Percentiles rank a stretch among this genome's conserved stretches.
Evolutionary conservation across 768 basidiomycete genomes (phyloP).

Genomic region (Phlegmacium glaucopus): DNA sequence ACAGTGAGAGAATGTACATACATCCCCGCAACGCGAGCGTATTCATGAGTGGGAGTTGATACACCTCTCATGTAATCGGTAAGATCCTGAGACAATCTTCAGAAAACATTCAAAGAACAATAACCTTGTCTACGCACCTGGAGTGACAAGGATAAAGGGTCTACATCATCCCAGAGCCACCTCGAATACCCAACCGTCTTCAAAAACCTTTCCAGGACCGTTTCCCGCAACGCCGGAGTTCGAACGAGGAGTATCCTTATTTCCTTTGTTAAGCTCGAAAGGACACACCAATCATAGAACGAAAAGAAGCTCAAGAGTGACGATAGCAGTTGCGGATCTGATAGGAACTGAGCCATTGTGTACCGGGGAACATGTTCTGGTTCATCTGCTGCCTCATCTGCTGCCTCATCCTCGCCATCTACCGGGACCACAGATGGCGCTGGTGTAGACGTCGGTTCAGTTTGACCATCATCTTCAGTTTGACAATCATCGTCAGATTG

Average conservation of each 20-base stretch:
- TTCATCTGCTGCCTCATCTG: slow-evolving; percentile 4
- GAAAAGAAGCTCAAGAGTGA: slow-evolving; percentile 55
- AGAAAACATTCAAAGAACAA: slow-evolving; percentile 4
- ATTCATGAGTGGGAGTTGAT: slow-evolving; percentile 71
- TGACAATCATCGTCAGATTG: slow-evolving; percentile 15
- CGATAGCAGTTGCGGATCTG: slow-evolving; percentile 48
- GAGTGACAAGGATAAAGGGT: slow-evolving; percentile 61
- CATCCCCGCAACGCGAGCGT: slow-evolving; percentile 53
- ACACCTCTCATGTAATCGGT: slow-evolving; percentile 79
- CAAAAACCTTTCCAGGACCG: slow-evolving; percentile 66
- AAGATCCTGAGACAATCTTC: slow-evolving; percentile 54
- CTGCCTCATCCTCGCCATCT: slow-evolving; percentile 2
- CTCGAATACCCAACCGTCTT: slow-evolving; percentile 66
- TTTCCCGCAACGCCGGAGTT: slow-evolving; percentile 52
- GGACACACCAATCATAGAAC: slow-evolving; percentile 70
- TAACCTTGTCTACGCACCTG: slow-evolving; percentile 40
- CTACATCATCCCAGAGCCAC: slow-evolving; percentile 60
- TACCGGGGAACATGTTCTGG: slow-evolving; percentile 10
- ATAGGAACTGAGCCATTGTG: slow-evolving; percentile 49
- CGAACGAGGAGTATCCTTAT: slow-evolving; percentile 49
- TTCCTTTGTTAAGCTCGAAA: slow-evolving; percentile 55
- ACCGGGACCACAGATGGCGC: too few relatives aligned
- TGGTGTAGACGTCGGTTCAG: slow-evolving; percentile 12
- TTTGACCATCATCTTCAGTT: slow-evolving; percentile 16
- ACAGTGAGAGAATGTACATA: slow-evolving; percentile 50